Conservation (phyloP, 2,329 filamentous ascomycete species). For the Xylaria sp. region DNA sequence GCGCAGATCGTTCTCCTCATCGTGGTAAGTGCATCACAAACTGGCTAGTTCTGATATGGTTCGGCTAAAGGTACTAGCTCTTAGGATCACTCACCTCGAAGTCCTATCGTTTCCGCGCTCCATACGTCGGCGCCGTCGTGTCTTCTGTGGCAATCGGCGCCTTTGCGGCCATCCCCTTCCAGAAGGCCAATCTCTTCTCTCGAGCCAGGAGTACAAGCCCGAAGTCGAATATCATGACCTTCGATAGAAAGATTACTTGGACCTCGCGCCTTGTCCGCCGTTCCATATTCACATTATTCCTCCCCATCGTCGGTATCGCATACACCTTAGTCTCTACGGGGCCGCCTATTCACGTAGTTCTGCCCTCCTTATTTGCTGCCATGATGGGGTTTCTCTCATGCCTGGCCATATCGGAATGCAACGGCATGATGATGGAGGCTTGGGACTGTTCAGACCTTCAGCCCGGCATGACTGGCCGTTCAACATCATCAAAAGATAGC, state of each 20-base stretch:
- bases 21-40: slow-evolving; percentile 52
- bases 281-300: slow-evolving; percentile 71
- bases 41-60: slow-evolving; percentile 9
- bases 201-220: slow-evolving; percentile 69
- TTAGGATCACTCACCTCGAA: slow-evolving; percentile 77
- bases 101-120: slow-evolving; percentile 72
- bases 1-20: slow-evolving; percentile 80
- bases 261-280: slow-evolving; percentile 78
- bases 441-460: slow-evolving; percentile 85
- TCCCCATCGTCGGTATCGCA: slow-evolving; percentile 73
- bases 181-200: slow-evolving; percentile 76
- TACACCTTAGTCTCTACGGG: slow-evolving; percentile 76
- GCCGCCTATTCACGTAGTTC: slow-evolving; percentile 66
- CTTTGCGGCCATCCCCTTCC: slow-evolving; percentile 75
- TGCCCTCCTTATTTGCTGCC: slow-evolving; percentile 74
- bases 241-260: slow-evolving; percentile 72
- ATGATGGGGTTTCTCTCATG: slow-evolving; percentile 76
- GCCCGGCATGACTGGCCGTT: slow-evolving; percentile 72
- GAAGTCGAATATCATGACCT: slow-evolving; percentile 74
- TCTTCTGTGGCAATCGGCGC: slow-evolving; percentile 75
- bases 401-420: slow-evolving; percentile 79
- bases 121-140: slow-evolving; percentile 74
- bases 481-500: slow-evolving; percentile 55
- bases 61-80: slow-evolving; percentile 52
- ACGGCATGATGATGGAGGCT: slow-evolving; percentile 81